phyloP scores from a whole-genome alignment of 2,329 filamentous ascomycete genomes.

The Tolypocladium ovalisporum region DNA sequence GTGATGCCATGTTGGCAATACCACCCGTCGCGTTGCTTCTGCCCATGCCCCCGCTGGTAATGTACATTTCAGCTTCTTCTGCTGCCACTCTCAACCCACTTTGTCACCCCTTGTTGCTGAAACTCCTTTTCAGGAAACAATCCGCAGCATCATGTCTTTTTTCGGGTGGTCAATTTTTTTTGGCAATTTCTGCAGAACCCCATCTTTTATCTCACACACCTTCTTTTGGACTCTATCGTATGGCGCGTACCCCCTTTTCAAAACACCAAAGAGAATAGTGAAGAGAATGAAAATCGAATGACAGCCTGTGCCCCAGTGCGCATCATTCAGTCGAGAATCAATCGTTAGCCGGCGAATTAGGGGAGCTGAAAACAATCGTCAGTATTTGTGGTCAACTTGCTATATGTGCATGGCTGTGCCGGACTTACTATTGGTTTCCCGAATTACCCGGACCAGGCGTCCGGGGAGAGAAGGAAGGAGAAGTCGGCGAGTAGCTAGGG shows the following conservation, averaged over 20 bases:
- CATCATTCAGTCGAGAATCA: conserved; percentile 23
- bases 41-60: neutral
- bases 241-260: neutral
- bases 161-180: neutral
- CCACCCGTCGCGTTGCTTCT: neutral
- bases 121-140: neutral
- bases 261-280: neutral
- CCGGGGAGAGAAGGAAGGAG: conserved; percentile 32
- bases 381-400: neutral
- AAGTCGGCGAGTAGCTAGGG: conserved; percentile 60
- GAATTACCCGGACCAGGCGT: conserved; percentile 32
- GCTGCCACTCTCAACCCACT: neutral
- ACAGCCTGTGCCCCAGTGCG: conserved; percentile 20
- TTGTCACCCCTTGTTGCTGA: neutral
- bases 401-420: neutral
- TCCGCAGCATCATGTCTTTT: neutral
- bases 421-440: conserved; percentile 30
- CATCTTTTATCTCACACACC: neutral
- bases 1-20: neutral
- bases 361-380: conserved; percentile 25
- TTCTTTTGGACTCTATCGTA: conserved; percentile 3
- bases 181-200: neutral
- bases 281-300: conserved; percentile 13
- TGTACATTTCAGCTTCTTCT: neutral
- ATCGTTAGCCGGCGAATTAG: conserved; percentile 30